Percentiles rank a stretch among this genome's conserved stretches.
Conservation (phyloP, 2,329 filamentous ascomycete genomes). For the Tetracladium maxilliforme region DNA sequence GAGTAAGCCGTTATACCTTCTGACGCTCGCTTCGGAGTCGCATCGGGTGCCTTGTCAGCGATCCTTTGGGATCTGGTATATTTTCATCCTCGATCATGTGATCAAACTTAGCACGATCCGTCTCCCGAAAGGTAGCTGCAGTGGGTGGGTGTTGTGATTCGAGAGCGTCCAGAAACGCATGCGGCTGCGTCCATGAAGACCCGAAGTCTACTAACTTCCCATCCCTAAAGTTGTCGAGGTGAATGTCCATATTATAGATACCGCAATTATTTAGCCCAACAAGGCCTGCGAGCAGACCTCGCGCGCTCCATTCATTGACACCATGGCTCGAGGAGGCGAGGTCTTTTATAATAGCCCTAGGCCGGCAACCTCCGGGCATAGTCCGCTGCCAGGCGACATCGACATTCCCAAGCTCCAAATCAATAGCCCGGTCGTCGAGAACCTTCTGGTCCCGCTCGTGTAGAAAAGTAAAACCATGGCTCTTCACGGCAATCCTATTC, state of each 20-base stretch:
- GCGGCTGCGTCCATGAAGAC: constrained; percentile 1
- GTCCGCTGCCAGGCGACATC: not conserved
- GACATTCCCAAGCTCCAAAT: constrained; percentile 1
- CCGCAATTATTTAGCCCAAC: not conserved
- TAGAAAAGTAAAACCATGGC: constrained; percentile 1
- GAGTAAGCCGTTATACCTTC: no score
- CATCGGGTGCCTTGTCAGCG: constrained; percentile 1
- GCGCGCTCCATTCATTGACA: constrained; percentile 1
- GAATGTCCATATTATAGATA: constrained; percentile 1
- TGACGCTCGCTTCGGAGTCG: no score
- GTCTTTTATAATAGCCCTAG: constrained; percentile 1
- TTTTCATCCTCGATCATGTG: constrained; percentile 1
- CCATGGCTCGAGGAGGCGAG: constrained; percentile 1
- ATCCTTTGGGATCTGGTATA: not conserved
- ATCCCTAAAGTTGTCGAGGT: constrained; percentile 1
- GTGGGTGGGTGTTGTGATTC: not conserved
- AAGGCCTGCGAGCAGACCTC: not conserved
- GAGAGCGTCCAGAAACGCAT: not conserved
- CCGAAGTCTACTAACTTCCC: constrained; percentile 1
- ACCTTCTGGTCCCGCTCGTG: constrained; percentile 1
- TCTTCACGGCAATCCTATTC: not conserved
- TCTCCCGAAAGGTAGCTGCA: not conserved
- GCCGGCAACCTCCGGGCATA: not conserved
- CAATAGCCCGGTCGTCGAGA: not conserved
- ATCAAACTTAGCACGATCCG: constrained; percentile 1